These are phyloP conservation scores for Tetrapisispora arboricola DNA, from an alignment of 805 yeast genomes.

Conservation along the genomic window DNA sequence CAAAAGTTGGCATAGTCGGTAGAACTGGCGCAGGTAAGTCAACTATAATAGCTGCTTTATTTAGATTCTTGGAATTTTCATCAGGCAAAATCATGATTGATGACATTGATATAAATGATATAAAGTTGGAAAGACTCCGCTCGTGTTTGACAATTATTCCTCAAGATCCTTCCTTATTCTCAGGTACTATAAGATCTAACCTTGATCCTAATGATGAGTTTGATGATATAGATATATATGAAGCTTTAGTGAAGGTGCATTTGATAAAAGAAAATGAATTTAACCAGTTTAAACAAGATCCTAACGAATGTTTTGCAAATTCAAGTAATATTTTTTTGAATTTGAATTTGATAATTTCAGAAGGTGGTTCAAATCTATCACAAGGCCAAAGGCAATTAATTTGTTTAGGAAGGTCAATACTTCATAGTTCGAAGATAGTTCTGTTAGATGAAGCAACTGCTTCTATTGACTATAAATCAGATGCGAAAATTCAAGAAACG, in stretches of 20 bases:
- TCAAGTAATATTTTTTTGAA: constrained; percentile 62
- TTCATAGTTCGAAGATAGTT: constrained; percentile 55
- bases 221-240: constrained; percentile 52
- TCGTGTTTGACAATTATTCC: constrained; percentile 76
- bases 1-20: constrained; percentile 91
- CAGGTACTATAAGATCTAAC: constrained; percentile 66
- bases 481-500: constrained; percentile 62
- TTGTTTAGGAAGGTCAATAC: constrained; percentile 63
- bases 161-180: constrained; percentile 75
- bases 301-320: constrained; percentile 12
- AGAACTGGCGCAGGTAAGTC: constrained; percentile 99
- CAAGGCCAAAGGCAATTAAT: constrained; percentile 74
- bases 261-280: constrained; percentile 39
- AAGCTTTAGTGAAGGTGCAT: constrained; percentile 65
- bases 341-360: constrained; percentile 44
- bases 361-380: constrained; percentile 66
- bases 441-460: constrained; percentile 75
- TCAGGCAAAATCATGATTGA: constrained; percentile 63
- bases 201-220: constrained; percentile 60
- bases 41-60: constrained; percentile 88
- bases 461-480: constrained; percentile 69
- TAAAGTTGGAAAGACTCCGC: constrained; percentile 62
- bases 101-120: constrained; percentile 59
- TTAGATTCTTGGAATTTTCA: constrained; percentile 72
- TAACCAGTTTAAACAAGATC: background rate